Conservation (phyloP, 2,329 filamentous ascomycete genomes). For the Trichoderma sp. region DNA sequence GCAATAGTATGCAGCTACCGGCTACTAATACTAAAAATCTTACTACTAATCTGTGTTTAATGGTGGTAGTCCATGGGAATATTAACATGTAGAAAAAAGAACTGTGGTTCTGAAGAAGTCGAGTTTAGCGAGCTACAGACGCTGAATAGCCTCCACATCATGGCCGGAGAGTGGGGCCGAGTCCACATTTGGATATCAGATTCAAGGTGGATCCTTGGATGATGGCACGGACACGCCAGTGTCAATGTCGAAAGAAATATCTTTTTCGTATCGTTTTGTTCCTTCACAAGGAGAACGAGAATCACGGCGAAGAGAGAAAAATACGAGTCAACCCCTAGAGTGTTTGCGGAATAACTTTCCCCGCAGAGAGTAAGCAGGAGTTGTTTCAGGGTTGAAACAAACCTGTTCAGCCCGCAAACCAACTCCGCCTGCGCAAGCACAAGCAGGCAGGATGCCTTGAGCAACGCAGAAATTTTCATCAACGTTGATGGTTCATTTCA, state of each 20-base stretch:
- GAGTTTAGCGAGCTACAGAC: not conserved
- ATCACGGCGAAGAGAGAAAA: not conserved
- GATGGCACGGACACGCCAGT: not conserved
- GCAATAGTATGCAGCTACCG: not conserved
- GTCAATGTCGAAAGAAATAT: not conserved
- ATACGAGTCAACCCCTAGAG: not conserved
- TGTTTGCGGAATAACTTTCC: not conserved
- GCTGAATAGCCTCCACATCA: not conserved
- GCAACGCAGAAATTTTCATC: not conserved
- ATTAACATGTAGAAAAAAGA: not conserved
- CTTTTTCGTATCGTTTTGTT: not conserved
- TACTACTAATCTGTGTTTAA: not conserved
- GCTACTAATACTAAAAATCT: not conserved
- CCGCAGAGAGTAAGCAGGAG: slow-evolving; percentile 14
- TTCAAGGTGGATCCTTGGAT: slow-evolving; percentile 6
- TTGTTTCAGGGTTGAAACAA: slow-evolving; percentile 17
- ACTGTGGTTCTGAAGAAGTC: not conserved
- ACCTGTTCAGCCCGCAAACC: not conserved
- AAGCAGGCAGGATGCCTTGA: not conserved
- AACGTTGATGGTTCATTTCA: not conserved
- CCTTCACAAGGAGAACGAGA: not conserved
- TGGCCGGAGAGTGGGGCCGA: slow-evolving; percentile 19
- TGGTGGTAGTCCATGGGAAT: not conserved
- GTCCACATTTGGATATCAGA: not conserved
- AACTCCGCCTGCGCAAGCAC: not conserved